phyloP scores from a whole-genome alignment of 2,329 filamentous ascomycete species.

The Cordyceps cateniannulata region DNA sequence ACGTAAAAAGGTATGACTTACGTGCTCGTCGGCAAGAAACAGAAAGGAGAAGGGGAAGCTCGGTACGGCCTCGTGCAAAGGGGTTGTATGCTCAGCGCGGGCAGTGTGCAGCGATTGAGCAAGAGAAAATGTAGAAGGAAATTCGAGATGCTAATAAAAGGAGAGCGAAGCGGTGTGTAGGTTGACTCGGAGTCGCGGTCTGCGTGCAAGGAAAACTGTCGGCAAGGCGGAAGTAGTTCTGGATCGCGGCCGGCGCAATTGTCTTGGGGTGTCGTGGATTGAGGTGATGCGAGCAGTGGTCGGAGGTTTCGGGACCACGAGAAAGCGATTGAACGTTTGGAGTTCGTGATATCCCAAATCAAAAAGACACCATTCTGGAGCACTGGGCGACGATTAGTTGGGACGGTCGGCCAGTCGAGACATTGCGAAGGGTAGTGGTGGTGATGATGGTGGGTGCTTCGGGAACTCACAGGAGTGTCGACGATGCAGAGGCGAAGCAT shows the following conservation, averaged over 20 bases:
- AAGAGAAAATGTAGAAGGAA: no score
- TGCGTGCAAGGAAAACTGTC: neutral
- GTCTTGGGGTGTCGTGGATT: neutral
- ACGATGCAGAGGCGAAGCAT: neutral
- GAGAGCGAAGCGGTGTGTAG: neutral
- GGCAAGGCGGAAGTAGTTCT: neutral
- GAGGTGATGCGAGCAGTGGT: neutral
- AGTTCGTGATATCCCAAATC: neutral
- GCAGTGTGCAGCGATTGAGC: no score
- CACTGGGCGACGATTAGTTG: neutral
- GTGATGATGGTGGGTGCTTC: neutral
- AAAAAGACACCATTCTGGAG: slow-evolving; percentile 3
- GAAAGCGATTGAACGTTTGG: neutral
- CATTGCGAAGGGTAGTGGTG: neutral
- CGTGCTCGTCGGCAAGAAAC: no score
- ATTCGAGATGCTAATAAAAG: neutral
- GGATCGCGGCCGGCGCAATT: slow-evolving; percentile 4
- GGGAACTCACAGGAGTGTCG: slow-evolving; percentile 5
- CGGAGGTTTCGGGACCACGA: neutral
- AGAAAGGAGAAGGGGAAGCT: no score
- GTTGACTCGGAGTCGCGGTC: neutral
- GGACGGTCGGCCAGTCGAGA: neutral
- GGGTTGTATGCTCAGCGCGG: no score
- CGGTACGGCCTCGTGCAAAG: no score
- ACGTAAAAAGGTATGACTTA: no score